Percentiles rank a stretch among this genome's conserved stretches.
phyloP scores from a whole-genome alignment of 2,329 filamentous ascomycete species.

The Coniochaeta sp. region DNA sequence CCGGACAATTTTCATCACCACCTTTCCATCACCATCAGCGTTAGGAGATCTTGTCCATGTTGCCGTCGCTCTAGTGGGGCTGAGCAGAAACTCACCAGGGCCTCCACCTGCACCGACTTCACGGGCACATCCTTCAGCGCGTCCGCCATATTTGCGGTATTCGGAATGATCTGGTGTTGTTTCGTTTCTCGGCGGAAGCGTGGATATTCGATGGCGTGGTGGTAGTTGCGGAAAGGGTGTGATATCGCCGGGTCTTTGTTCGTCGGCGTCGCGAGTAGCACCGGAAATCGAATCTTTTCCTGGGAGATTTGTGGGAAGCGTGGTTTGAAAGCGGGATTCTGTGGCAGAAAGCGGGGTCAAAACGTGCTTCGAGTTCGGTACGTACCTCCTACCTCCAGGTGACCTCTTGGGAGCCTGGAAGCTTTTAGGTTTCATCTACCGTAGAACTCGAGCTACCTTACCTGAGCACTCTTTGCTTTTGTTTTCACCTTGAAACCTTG shows the following conservation, averaged over 20 bases:
- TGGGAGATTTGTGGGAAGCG: slow-evolving; percentile 2
- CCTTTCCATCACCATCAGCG: slow-evolving; percentile 39
- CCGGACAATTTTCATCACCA: slow-evolving; percentile 97
- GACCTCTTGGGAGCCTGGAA: no score
- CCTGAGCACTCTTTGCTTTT: no score
- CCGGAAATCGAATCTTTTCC: slow-evolving; percentile 3
- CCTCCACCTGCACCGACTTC: slow-evolving; percentile 88
- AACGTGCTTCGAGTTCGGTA: no score
- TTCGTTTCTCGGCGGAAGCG: background rate
- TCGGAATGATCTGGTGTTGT: slow-evolving; percentile 9
- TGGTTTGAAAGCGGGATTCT: background rate
- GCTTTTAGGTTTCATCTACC: no score
- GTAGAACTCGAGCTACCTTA: no score
- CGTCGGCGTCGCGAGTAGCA: background rate
- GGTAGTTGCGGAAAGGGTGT: background rate
- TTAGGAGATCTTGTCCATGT: slow-evolving; percentile 13
- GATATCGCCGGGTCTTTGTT: background rate
- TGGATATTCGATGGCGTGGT: background rate
- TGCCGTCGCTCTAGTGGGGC: slow-evolving; percentile 28
- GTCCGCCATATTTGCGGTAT: slow-evolving; percentile 46
- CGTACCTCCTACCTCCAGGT: no score
- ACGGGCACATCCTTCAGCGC: slow-evolving; percentile 61
- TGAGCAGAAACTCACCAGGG: slow-evolving; percentile 60
- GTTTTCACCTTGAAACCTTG: background rate
- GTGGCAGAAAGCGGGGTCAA: background rate